These are phyloP conservation scores for Thamnidium elegans DNA, from an alignment of 192 early-diverging fungal genomes.

Conservation along the genomic window DNA sequence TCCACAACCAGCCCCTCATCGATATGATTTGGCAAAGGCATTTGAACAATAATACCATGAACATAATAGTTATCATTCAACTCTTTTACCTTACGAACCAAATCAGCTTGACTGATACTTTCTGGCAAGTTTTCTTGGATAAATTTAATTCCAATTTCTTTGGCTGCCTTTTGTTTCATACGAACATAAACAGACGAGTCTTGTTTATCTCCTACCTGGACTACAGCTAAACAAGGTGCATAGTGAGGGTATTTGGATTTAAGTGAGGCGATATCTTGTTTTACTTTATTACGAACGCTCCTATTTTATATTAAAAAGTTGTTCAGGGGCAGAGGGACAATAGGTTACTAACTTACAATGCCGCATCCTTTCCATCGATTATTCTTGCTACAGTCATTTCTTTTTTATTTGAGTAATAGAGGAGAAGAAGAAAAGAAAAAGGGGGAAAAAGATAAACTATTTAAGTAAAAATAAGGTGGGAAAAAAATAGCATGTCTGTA, in stretches of 20 bases:
- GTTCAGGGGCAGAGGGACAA: too few species aligned
- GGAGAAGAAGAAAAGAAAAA: neutral
- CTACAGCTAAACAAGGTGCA: conserved; percentile 76
- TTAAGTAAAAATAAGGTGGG: too few species aligned
- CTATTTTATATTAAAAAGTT: conserved; percentile 30
- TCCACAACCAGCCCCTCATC: conserved; percentile 78
- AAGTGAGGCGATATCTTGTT: conserved; percentile 62
- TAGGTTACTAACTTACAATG: conserved; percentile 51
- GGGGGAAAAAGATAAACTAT: neutral
- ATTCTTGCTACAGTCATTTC: conserved; percentile 42
- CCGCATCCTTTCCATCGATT: conserved; percentile 79
- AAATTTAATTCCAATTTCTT: conserved; percentile 79
- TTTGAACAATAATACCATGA: conserved; percentile 95
- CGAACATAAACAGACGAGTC: conserved; percentile 91
- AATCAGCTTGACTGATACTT: conserved; percentile 63
- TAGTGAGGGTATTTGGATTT: conserved; percentile 65
- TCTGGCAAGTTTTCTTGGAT: conserved; percentile 62
- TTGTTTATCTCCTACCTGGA: conserved; percentile 91
- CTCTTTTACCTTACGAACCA: conserved; percentile 63
- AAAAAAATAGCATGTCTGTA: too few species aligned
- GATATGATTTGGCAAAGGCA: conserved; percentile 86
- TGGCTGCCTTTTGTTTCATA: conserved; percentile 88
- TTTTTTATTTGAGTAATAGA: neutral
- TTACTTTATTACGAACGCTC: conserved; percentile 66
- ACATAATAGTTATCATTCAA: conserved; percentile 80